Percentiles rank a stretch among this genome's conserved stretches.
Conservation (phyloP, 1,284 basidiomycete species). For the Microbotryomycetes sp. region DNA sequence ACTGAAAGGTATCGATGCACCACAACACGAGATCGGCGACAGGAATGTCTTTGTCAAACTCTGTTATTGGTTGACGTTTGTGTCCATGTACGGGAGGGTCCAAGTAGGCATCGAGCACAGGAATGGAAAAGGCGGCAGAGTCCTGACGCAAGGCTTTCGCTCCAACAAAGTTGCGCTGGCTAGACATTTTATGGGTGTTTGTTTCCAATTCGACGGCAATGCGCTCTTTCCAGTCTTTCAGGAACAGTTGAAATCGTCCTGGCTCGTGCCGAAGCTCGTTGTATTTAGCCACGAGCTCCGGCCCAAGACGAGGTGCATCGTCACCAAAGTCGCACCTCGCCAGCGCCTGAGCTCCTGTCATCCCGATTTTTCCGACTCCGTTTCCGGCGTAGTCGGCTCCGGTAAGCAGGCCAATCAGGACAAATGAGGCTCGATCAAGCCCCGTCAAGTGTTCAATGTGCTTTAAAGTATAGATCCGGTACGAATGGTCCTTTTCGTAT, state of each 20-base stretch:
- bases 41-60: constrained; percentile 3
- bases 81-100: constrained; percentile 6
- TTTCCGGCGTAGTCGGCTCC: constrained; percentile 76
- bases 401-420: constrained; percentile 74
- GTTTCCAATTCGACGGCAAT: constrained; percentile 62
- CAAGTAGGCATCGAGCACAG: constrained; percentile 11
- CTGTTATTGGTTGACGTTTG: background rate
- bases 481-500: background rate
- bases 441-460: constrained; percentile 53
- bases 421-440: constrained; percentile 65
- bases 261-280: constrained; percentile 36
- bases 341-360: constrained; percentile 44
- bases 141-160: constrained; percentile 12
- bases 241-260: constrained; percentile 48
- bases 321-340: constrained; percentile 44
- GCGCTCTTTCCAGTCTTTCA: constrained; percentile 56
- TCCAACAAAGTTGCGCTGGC: constrained; percentile 2
- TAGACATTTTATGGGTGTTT: constrained; percentile 11
- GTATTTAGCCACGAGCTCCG: constrained; percentile 37
- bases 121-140: constrained; percentile 6
- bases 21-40: constrained; percentile 12
- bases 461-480: constrained; percentile 16
- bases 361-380: constrained; percentile 35
- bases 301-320: constrained; percentile 47
- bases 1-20: constrained; percentile 25